These are phyloP conservation scores for Agarophyton chilense DNA, from an alignment of 23 red algal species.

Conservation along the genomic window DNA sequence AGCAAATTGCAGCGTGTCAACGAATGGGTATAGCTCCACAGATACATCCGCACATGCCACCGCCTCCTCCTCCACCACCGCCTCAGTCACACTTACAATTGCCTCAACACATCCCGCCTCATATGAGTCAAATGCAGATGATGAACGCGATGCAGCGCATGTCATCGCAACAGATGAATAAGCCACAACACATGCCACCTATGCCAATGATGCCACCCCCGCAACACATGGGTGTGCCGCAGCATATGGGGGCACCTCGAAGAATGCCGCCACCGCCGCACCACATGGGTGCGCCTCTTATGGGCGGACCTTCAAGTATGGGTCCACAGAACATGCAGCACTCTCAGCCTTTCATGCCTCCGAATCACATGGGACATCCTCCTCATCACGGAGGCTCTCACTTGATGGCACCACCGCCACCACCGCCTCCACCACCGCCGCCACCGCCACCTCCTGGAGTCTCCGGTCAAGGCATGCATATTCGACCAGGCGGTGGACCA, in stretches of 20 bases:
- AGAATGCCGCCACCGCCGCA: slow-evolving; percentile 10
- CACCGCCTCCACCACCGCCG: slow-evolving; percentile 6
- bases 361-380: slow-evolving; percentile 3
- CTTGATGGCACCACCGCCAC: neutral
- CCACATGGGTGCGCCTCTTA: slow-evolving; percentile 7
- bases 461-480: neutral
- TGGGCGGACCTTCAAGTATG: neutral
- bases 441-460: neutral
- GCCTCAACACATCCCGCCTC: neutral
- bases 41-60: slow-evolving; percentile 32
- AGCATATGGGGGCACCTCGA: slow-evolving; percentile 26
- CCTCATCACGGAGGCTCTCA: neutral
- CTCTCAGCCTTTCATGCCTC: neutral
- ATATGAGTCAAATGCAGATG: slow-evolving; percentile 27
- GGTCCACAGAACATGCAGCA: slow-evolving; percentile 20
- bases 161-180: neutral
- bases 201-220: slow-evolving; percentile 29
- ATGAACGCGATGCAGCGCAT: slow-evolving; percentile 16
- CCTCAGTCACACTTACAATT: slow-evolving; percentile 12
- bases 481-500: neutral
- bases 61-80: slow-evolving; percentile 13
- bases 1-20: slow-evolving; percentile 21
- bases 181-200: slow-evolving; percentile 11
- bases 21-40: slow-evolving; percentile 22
- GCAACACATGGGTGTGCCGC: slow-evolving; percentile 24